Conservation (phyloP, 108 stramenopile genomes). For the Thalassiosira profunda region DNA sequence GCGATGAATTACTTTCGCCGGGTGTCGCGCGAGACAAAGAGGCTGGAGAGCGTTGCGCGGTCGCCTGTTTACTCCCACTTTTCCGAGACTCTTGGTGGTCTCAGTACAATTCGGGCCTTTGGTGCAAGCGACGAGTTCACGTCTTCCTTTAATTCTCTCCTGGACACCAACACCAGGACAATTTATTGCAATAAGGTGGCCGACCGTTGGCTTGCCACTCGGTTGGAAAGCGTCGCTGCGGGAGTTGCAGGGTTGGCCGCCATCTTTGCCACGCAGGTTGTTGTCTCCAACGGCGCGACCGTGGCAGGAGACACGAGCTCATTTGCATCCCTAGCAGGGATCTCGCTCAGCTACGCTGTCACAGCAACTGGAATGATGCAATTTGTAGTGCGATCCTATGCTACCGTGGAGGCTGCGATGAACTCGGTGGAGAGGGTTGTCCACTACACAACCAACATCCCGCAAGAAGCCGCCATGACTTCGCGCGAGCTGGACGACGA, state of each 20-base stretch:
- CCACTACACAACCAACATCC: slow-evolving; percentile 75
- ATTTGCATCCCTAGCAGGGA: slow-evolving; percentile 78
- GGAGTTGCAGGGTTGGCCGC: slow-evolving; percentile 65
- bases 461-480: slow-evolving; percentile 73
- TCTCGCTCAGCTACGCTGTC: slow-evolving; percentile 88
- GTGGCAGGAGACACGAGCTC: slow-evolving; percentile 24
- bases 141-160: slow-evolving; percentile 56
- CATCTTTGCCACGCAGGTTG: slow-evolving; percentile 68
- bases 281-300: slow-evolving; percentile 44
- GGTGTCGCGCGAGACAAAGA: slow-evolving; percentile 79
- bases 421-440: slow-evolving; percentile 89
- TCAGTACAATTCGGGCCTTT: slow-evolving; percentile 92
- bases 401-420: slow-evolving; percentile 92
- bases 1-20: slow-evolving; percentile 80
- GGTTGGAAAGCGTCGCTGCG: slow-evolving; percentile 78
- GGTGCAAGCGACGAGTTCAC: slow-evolving; percentile 57
- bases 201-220: slow-evolving; percentile 80
- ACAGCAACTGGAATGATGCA: slow-evolving; percentile 84
- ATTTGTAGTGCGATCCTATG: slow-evolving; percentile 81
- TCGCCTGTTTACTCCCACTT: slow-evolving; percentile 96
- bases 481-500: slow-evolving; percentile 54
- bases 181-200: slow-evolving; percentile 67
- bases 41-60: slow-evolving; percentile 88
- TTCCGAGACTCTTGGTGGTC: slow-evolving; percentile 93
- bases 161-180: slow-evolving; percentile 71